These are phyloP conservation scores for Diatrype stigma DNA, from an alignment of 2,329 filamentous ascomycete genomes.

Conservation along the genomic window DNA sequence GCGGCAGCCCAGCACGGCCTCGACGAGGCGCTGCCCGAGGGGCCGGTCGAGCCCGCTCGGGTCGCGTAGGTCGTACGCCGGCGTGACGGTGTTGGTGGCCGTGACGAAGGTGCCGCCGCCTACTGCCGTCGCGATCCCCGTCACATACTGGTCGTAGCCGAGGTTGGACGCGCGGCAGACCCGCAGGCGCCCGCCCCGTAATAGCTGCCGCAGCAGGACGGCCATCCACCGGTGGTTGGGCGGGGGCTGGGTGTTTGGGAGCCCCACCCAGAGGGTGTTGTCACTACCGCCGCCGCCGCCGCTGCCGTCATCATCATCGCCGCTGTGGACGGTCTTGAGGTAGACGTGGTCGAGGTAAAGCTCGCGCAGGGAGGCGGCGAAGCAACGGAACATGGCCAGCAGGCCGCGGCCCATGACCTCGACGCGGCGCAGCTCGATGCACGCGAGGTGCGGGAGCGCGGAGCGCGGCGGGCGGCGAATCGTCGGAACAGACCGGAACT, in stretches of 20 bases:
- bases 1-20: constrained; percentile 36
- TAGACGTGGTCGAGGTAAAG: constrained; percentile 43
- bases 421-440: constrained; percentile 40
- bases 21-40: constrained; percentile 43
- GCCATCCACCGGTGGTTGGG: constrained; percentile 39
- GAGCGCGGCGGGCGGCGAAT: constrained; percentile 26
- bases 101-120: too few relatives aligned
- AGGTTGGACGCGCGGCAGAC: constrained; percentile 41
- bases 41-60: constrained; percentile 36
- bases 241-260: constrained; percentile 37
- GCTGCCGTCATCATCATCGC: constrained; percentile 27
- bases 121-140: constrained; percentile 22
- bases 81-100: constrained; percentile 3
- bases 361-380: constrained; percentile 37
- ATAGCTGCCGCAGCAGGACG: constrained; percentile 33
- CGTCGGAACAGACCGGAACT: constrained; percentile 33
- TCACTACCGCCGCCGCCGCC: constrained; percentile 28
- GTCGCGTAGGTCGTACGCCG: constrained; percentile 37
- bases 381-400: constrained; percentile 28
- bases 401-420: constrained; percentile 35
- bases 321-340: constrained; percentile 37
- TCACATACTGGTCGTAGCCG: constrained; percentile 38
- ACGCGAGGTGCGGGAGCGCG: constrained; percentile 34
- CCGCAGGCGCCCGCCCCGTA: constrained; percentile 31
- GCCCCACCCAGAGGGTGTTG: constrained; percentile 40